phyloP scores from a whole-genome alignment of 139 green algal species.

The Micractinium sp. region DNA sequence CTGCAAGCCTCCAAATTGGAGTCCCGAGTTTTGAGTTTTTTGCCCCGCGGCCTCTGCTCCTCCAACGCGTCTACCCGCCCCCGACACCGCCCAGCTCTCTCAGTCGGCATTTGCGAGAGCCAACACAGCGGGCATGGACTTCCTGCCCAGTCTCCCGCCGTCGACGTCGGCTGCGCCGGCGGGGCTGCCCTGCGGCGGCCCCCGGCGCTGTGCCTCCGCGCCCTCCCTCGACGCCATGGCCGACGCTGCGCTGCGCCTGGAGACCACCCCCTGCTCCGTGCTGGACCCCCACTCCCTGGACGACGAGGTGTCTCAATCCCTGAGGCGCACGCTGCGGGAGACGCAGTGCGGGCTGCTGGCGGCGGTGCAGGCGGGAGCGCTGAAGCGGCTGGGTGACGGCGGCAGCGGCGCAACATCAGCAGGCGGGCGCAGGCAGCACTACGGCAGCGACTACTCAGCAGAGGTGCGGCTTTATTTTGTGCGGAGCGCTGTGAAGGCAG shows the following conservation, averaged over 20 bases:
- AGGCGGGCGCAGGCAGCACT: neutral
- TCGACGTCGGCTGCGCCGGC: neutral
- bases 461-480: neutral
- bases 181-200: neutral
- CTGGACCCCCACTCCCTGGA: neutral
- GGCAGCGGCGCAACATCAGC: neutral
- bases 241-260: constrained; percentile 8
- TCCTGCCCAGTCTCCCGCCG: neutral
- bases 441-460: neutral
- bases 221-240: constrained; percentile 12
- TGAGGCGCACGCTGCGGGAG: neutral
- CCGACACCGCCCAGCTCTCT: too few species aligned
- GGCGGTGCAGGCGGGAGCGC: constrained; percentile 5
- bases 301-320: neutral
- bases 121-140: neutral
- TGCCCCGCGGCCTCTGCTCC: too few species aligned
- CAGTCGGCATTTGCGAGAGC: neutral
- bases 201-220: constrained; percentile 8
- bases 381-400: neutral
- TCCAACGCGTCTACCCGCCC: too few species aligned
- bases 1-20: too few species aligned
- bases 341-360: neutral
- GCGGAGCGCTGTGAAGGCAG: too few species aligned
- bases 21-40: too few species aligned
- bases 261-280: constrained; percentile 28